Evolutionary conservation across 176 grass and related monocot genomes (phyloP).

Genomic region (Juncus effusus): DNA sequence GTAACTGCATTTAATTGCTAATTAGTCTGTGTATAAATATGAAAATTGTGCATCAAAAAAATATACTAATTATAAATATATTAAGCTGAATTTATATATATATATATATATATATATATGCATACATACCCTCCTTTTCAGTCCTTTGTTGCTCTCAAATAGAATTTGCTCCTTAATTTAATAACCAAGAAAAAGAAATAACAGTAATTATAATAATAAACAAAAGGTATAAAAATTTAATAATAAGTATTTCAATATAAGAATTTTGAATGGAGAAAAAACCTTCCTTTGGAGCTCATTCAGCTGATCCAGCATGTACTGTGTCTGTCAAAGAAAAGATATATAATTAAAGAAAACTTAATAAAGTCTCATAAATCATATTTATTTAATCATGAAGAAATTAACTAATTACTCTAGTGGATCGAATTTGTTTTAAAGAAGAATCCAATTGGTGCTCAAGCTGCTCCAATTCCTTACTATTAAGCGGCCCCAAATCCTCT

Average conservation of each 20-base stretch:
- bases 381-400: neutral
- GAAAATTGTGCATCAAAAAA: neutral
- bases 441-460: conserved; percentile 40
- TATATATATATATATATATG: neutral
- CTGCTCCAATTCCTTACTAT: conserved; percentile 25
- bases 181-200: neutral
- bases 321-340: conserved; percentile 35
- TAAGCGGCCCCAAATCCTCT: conserved; percentile 39
- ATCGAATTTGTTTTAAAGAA: conserved; percentile 47
- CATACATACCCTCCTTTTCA: conserved; percentile 36
- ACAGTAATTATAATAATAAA: too few relatives aligned
- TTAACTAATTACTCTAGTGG: conserved; percentile 31
- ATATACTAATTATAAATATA: neutral
- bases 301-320: conserved; percentile 45
- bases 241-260: neutral
- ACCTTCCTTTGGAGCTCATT: conserved; percentile 34
- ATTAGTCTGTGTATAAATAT: neutral
- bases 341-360: conserved; percentile 1
- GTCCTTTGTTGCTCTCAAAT: conserved; percentile 34
- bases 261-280: neutral
- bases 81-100: neutral
- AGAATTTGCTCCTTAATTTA: conserved; percentile 33
- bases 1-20: conserved; percentile 25
- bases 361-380: neutral
- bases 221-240: too few relatives aligned